Evolutionary conservation across 2,329 filamentous ascomycete species (phyloP).

Genomic region (Fusarium stilboides): DNA sequence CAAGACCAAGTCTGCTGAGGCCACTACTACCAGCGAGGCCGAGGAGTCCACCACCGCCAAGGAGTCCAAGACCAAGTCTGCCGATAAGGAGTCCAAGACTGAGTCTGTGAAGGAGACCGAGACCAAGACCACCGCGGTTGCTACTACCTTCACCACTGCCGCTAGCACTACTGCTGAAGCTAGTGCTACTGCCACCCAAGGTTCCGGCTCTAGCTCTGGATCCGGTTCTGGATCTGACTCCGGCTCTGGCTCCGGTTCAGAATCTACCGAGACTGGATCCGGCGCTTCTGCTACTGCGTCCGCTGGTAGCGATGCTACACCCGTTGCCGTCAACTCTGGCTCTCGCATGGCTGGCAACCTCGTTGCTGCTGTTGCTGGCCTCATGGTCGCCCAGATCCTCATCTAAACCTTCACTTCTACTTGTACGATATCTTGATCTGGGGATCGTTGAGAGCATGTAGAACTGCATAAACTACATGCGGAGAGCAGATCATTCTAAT

Average conservation of each 20-base stretch:
- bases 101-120: slow-evolving; percentile 22
- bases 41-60: slow-evolving; percentile 32
- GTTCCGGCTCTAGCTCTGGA: slow-evolving; percentile 42
- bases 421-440: slow-evolving; percentile 47
- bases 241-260: slow-evolving; percentile 21
- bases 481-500: slow-evolving; percentile 52
- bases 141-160: slow-evolving; percentile 42
- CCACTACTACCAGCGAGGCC: slow-evolving; percentile 28
- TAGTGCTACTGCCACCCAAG: slow-evolving; percentile 30
- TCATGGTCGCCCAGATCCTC: slow-evolving; percentile 52
- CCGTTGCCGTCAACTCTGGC: slow-evolving; percentile 49
- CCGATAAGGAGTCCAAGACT: slow-evolving; percentile 25
- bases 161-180: slow-evolving; percentile 20
- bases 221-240: slow-evolving; percentile 6
- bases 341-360: slow-evolving; percentile 49
- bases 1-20: slow-evolving; percentile 33
- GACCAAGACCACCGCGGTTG: slow-evolving; percentile 25
- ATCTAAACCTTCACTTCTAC: slow-evolving; percentile 49
- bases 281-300: slow-evolving; percentile 31
- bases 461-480: slow-evolving; percentile 40
- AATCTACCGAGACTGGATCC: slow-evolving; percentile 20
- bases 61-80: slow-evolving; percentile 35
- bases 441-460: slow-evolving; percentile 48
- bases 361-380: slow-evolving; percentile 49
- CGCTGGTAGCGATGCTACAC: slow-evolving; percentile 18